A percentile compares a stretch with the other conserved stretches of the same genome.
Evolutionary conservation across 345 rosid species (phyloP).

Genomic region (Gynandropsis gynandra): DNA sequence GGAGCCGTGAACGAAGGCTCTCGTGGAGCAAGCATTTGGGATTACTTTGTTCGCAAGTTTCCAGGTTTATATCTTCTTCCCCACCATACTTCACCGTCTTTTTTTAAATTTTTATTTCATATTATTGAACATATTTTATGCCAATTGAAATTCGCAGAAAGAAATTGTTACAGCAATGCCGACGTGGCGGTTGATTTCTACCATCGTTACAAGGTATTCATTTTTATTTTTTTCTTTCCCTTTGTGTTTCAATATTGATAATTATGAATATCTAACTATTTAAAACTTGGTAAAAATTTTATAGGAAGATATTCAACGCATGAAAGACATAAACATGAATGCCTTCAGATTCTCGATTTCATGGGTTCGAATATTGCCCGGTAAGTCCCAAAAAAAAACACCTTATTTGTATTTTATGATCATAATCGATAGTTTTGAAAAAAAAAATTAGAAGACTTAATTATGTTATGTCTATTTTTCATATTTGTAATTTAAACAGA

Average conservation of each 20-base stretch:
- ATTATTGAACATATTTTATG: no score
- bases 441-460: neutral
- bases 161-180: constrained; percentile 32
- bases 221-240: no score
- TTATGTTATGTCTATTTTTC: neutral
- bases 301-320: constrained; percentile 34
- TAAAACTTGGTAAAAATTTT: no score
- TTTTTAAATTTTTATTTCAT: constrained; percentile 3
- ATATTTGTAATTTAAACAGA: constrained; percentile 9
- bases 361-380: constrained; percentile 46
- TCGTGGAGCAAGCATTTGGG: constrained; percentile 31
- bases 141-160: constrained; percentile 13
- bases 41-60: constrained; percentile 27
- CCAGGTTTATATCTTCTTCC: constrained; percentile 16
- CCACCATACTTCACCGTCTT: neutral
- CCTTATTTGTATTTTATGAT: neutral
- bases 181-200: constrained; percentile 32
- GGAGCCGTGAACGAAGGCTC: constrained; percentile 27
- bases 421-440: neutral
- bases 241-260: no score
- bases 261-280: no score
- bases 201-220: constrained; percentile 28
- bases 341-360: constrained; percentile 49
- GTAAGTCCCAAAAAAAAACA: constrained; percentile 20
- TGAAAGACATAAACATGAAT: constrained; percentile 39